phyloP scores from a whole-genome alignment of 306 rosid genomes.

The Rubus parviflorus region DNA sequence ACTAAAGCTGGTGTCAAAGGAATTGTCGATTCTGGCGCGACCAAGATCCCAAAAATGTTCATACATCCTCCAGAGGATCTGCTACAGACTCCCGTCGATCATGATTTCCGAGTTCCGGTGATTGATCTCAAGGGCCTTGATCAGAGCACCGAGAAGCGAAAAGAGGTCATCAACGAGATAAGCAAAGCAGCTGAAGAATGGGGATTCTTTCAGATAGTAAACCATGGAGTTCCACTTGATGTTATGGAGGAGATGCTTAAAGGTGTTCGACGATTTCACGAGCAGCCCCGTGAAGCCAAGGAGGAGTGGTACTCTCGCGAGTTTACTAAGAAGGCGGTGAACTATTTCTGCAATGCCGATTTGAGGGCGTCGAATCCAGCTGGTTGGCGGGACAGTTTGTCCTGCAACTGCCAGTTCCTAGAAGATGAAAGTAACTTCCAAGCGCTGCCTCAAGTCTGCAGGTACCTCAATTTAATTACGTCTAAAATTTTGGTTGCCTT shows the following conservation, averaged over 20 bases:
- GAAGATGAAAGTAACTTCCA: neutral
- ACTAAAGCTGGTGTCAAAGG: conserved; percentile 56
- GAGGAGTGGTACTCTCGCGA: conserved; percentile 44
- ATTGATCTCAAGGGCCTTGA: conserved; percentile 43
- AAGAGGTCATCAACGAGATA: conserved; percentile 30
- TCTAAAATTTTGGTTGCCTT: too few relatives aligned
- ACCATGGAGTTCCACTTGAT: conserved; percentile 44
- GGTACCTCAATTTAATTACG: neutral
- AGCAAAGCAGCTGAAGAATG: conserved; percentile 44
- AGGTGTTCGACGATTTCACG: conserved; percentile 43
- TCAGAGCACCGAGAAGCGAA: conserved; percentile 8
- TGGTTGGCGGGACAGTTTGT: conserved; percentile 30
- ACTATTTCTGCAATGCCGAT: conserved; percentile 45
- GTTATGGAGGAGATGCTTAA: conserved; percentile 34
- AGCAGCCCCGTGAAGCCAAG: conserved; percentile 48
- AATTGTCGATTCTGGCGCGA: conserved; percentile 51
- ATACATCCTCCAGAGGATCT: conserved; percentile 50
- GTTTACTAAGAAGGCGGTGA: conserved; percentile 15
- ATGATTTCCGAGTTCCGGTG: conserved; percentile 30
- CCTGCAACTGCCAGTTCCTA: neutral
- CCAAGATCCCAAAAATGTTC: conserved; percentile 51
- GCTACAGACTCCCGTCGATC: neutral
- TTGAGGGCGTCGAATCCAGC: conserved; percentile 28
- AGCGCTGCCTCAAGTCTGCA: conserved; percentile 29
- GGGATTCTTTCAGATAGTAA: conserved; percentile 62